Percentiles rank a stretch among this genome's conserved stretches.
Conservation (phyloP, 164 flowering plant genomes). For the Stephania yunnanensis region DNA sequence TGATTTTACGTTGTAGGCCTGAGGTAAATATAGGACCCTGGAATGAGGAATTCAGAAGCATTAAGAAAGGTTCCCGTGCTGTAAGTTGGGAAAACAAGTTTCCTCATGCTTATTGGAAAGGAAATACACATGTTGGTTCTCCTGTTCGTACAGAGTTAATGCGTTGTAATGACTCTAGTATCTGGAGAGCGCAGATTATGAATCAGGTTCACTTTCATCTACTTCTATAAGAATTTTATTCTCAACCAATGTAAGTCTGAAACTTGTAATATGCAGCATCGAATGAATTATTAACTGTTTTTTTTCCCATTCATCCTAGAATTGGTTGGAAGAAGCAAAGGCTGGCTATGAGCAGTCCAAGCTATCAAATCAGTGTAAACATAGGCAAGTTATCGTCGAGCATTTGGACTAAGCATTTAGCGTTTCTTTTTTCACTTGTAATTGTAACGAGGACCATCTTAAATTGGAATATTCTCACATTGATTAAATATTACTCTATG, state of each 20-base stretch:
- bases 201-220: conserved; percentile 51
- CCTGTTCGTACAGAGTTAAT: conserved; percentile 51
- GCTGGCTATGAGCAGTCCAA: conserved; percentile 68
- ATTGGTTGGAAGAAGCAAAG: conserved; percentile 69
- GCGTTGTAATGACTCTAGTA: conserved; percentile 48
- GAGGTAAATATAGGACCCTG: conserved; percentile 64
- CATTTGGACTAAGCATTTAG: neutral
- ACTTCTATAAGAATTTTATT: neutral
- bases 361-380: conserved; percentile 69
- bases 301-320: conserved; percentile 28
- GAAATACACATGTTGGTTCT: conserved; percentile 75
- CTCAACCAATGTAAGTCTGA: neutral
- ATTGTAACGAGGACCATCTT: neutral
- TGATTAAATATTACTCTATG: conserved; percentile 4
- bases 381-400: conserved; percentile 39
- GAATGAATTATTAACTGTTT: neutral
- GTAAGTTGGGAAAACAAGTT: conserved; percentile 45
- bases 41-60: conserved; percentile 65
- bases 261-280: too few relatives aligned
- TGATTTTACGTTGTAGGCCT: conserved; percentile 41
- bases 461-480: neutral
- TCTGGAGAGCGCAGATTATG: conserved; percentile 69
- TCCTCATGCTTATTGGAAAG: conserved; percentile 83
- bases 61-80: conserved; percentile 56
- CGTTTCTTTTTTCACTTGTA: neutral